Evolutionary conservation across 345 rosid species (phyloP), one percentile per base, ranked within the genome.

Genomic region (Aquilaria yunnanensis): DNA sequence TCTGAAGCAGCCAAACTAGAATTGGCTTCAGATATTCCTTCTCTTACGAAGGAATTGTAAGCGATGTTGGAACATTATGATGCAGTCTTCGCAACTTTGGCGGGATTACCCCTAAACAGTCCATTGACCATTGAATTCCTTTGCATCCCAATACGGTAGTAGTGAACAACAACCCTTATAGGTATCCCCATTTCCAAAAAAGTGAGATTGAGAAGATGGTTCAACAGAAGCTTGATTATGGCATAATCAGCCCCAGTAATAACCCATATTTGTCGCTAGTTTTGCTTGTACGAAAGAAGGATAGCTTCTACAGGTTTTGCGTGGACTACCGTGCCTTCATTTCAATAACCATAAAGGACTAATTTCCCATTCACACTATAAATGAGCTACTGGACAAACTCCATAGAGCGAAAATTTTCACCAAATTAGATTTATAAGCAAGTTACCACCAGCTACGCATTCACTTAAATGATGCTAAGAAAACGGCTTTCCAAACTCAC

Each of bases 221-320:
- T 16, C 32, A n/a, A 10, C 49, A 48, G 8, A 66, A 57, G 57
- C 9, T 66, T 14, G 11, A 9, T 1, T 0, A 1, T 11, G 60
- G 47, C 2, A n/a, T 67, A 3, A 67, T 67, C n/a, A 13, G 59
- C 0, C 46, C 47, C 6, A 59, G 58, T 14, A 37, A 32, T 0
- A 67, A 64, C 12, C 71, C 31, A 0, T 67, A 59, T 31, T 67
- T 61, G 7, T 65, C 55, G 9, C 60, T 5, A 29, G 45, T 59
- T 7, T 9, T 67, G 2, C 43, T 67, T 11, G 45, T 59, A 11
- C 33, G 12, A 50, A 59, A 48, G 51, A 67, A 58, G 57, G 64
- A 59, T 14, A 31, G 54, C 6, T 13, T 46, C 2, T 57, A 13
- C 12, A 1, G 62, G 23, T 23, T 23, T 23, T 23, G 23, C 23